Evolutionary conservation across 371 early-diverging fungal genomes (phyloP).

Genomic region (Mortierella sp.): DNA sequence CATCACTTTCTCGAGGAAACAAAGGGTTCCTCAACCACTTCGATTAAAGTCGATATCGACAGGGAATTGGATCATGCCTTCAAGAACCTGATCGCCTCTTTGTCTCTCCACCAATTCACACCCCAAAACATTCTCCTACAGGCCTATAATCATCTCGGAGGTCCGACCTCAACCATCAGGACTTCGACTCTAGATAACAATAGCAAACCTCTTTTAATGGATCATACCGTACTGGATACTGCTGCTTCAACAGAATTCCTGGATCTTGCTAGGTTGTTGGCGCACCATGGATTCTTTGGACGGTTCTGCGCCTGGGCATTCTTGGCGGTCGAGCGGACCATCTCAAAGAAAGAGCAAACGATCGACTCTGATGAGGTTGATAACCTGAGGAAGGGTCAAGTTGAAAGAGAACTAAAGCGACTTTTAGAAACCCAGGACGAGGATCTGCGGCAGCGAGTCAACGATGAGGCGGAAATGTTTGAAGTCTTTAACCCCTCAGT

Average conservation of each 20-base stretch:
- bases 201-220: too few species aligned
- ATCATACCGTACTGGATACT: too few species aligned
- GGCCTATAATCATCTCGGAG: constrained; percentile 36
- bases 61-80: constrained; percentile 29
- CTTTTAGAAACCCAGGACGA: constrained; percentile 17
- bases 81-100: constrained; percentile 28
- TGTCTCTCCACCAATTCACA: constrained; percentile 41
- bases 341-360: constrained; percentile 7
- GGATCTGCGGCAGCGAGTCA: constrained; percentile 27
- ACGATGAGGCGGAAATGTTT: constrained; percentile 52
- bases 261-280: constrained; percentile 23
- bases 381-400: background rate
- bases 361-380: too few species aligned
- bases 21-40: too few species aligned
- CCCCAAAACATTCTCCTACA: constrained; percentile 36
- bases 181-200: too few species aligned
- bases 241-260: constrained; percentile 15
- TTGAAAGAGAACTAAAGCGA: background rate
- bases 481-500: constrained; percentile 48
- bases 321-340: constrained; percentile 30
- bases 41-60: too few species aligned
- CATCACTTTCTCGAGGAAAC: too few species aligned
- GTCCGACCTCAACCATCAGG: background rate
- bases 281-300: constrained; percentile 49
- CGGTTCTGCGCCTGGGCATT: constrained; percentile 43